Evolutionary conservation across 345 rosid genomes (phyloP).

Genomic region (Erodium maritimum): DNA sequence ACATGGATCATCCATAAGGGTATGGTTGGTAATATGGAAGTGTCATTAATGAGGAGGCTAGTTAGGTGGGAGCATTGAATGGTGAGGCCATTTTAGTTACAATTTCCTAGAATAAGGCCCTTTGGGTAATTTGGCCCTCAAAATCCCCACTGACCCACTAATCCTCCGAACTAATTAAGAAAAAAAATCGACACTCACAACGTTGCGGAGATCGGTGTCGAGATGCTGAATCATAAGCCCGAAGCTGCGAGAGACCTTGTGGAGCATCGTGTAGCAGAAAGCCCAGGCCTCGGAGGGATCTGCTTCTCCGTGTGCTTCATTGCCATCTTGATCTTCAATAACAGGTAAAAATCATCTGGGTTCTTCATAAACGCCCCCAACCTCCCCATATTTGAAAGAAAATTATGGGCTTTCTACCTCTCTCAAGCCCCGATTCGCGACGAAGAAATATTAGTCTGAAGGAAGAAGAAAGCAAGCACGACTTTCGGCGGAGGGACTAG

Average conservation of each 20-base stretch:
- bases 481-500: no score
- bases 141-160: neutral
- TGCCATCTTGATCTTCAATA: slow-evolving; percentile 71
- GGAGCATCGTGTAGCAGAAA: slow-evolving; percentile 84
- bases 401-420: no score
- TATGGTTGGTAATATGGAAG: no score
- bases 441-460: no score
- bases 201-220: slow-evolving; percentile 61
- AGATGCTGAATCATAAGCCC: slow-evolving; percentile 88
- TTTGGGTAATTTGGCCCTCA: no score
- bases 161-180: neutral
- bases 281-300: slow-evolving; percentile 90
- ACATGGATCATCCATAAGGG: no score
- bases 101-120: no score
- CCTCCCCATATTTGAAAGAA: slow-evolving; percentile 55
- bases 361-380: slow-evolving; percentile 53
- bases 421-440: no score
- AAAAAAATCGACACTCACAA: slow-evolving; percentile 31
- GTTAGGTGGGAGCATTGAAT: no score
- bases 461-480: no score
- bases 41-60: no score
- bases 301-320: slow-evolving; percentile 59
- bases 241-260: slow-evolving; percentile 84
- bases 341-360: slow-evolving; percentile 75
- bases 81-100: no score